Evolutionary conservation across 1,284 basidiomycete species (phyloP).

Genomic region (Sporisorium scitamineum): DNA sequence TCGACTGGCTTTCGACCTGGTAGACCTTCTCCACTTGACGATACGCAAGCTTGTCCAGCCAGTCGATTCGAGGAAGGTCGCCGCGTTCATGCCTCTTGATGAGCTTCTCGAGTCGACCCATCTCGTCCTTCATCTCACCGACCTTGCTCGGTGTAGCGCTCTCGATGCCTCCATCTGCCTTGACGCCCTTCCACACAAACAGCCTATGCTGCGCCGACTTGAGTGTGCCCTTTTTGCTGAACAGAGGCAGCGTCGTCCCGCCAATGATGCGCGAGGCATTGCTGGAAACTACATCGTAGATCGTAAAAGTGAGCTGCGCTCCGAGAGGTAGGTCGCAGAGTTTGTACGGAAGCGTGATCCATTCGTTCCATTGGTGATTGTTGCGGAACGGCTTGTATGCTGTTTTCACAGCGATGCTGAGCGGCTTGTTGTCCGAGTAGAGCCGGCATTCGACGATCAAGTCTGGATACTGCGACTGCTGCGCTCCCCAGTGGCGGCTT

Average conservation of each 20-base stretch:
- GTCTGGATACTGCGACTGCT: conserved; percentile 77
- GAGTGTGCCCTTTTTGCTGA: conserved; percentile 90
- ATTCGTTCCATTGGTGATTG: conserved; percentile 82
- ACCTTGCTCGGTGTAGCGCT: conserved; percentile 77
- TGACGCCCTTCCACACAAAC: conserved; percentile 81
- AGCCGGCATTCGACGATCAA: conserved; percentile 92
- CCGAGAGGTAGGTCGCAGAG: conserved; percentile 89
- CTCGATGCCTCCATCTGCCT: conserved; percentile 86
- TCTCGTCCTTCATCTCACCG: conserved; percentile 77
- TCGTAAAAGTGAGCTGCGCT: conserved; percentile 90
- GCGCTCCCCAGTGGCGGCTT: conserved; percentile 48
- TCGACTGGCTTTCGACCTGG: conserved; percentile 43
- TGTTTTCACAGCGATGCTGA: conserved; percentile 89
- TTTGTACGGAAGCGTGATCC: conserved; percentile 87
- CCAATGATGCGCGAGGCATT: conserved; percentile 79
- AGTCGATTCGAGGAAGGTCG: conserved; percentile 91
- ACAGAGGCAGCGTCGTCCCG: conserved; percentile 87
- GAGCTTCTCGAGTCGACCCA: conserved; percentile 93
- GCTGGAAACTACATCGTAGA: conserved; percentile 84
- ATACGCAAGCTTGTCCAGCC: conserved; percentile 93
- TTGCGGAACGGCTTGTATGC: conserved; percentile 84
- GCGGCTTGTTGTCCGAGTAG: conserved; percentile 89
- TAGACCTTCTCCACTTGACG: conserved; percentile 84
- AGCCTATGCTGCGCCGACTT: conserved; percentile 81
- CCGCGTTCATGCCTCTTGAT: conserved; percentile 96